Evolutionary conservation across 345 rosid genomes (phyloP).

Genomic region (Brassica rapa): DNA sequence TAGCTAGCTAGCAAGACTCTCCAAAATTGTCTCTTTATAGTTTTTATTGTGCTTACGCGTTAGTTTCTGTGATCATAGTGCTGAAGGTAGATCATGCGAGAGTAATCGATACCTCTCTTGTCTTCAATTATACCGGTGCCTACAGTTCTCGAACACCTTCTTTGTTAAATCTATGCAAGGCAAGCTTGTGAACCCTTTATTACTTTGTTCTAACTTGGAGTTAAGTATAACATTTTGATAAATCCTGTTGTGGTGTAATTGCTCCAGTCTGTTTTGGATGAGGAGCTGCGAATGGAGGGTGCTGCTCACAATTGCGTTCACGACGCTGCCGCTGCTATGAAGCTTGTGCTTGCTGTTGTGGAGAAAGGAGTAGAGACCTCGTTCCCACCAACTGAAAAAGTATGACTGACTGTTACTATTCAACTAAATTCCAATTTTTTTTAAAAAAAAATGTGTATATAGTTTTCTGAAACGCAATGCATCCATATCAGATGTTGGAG

Average conservation of each 20-base stretch:
- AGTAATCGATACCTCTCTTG: conserved; percentile 77
- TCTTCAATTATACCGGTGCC: conserved; percentile 56
- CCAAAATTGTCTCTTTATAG: not conserved
- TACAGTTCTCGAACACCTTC: conserved; percentile 51
- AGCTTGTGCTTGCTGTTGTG: conserved; percentile 68
- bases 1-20: conserved; percentile 21
- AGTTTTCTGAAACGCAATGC: conserved; percentile 5
- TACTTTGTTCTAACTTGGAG: not conserved
- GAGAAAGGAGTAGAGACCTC: conserved; percentile 53
- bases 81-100: conserved; percentile 82
- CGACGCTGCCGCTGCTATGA: conserved; percentile 91
- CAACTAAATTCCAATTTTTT: not conserved
- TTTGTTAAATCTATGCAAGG: conserved; percentile 79
- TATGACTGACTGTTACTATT: conserved; percentile 36
- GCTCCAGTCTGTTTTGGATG: conserved; percentile 65
- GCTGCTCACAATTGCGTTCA: conserved; percentile 81
- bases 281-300: conserved; percentile 62
- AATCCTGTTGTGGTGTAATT: not conserved
- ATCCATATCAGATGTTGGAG: conserved; percentile 48
- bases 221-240: not conserved
- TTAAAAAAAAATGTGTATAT: not conserved
- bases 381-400: conserved; percentile 46
- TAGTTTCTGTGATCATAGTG: conserved; percentile 49
- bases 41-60: not conserved
- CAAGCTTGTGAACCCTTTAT: conserved; percentile 32